A percentile compares a stretch with the other conserved stretches of the same genome.
These are phyloP conservation scores for Xylaria sp. DNA, from an alignment of 2,329 filamentous ascomycete species.

Conservation along the genomic window DNA sequence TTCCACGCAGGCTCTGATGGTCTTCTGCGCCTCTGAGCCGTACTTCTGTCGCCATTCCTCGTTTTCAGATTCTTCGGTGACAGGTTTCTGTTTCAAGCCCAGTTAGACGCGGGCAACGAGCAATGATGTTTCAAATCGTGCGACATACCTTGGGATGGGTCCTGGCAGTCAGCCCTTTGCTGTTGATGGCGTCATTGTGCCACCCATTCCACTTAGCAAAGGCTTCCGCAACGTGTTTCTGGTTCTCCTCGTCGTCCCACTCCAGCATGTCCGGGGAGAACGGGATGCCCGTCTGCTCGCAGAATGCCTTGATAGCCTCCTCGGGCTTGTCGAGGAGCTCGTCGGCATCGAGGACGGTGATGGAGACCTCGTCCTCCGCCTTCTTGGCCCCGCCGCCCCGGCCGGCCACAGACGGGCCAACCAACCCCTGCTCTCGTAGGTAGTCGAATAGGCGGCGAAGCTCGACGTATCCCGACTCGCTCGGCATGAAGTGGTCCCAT, in stretches of 20 bases:
- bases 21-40: slow-evolving; percentile 73
- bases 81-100: slow-evolving; percentile 61
- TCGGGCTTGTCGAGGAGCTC: slow-evolving; percentile 89
- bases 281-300: slow-evolving; percentile 80
- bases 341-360: slow-evolving; percentile 92
- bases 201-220: slow-evolving; percentile 99
- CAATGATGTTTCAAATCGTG: neutral
- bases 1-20: slow-evolving; percentile 76
- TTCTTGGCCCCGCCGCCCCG: slow-evolving; percentile 35
- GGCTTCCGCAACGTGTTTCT: slow-evolving; percentile 72
- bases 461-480: slow-evolving; percentile 91
- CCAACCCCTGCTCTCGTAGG: slow-evolving; percentile 72
- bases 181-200: slow-evolving; percentile 93
- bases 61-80: slow-evolving; percentile 73
- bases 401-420: slow-evolving; percentile 74
- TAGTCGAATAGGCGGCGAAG: slow-evolving; percentile 89
- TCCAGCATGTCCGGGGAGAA: slow-evolving; percentile 82
- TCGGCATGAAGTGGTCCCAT: slow-evolving; percentile 86
- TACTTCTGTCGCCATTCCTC: slow-evolving; percentile 79
- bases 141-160: slow-evolving; percentile 65
- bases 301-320: slow-evolving; percentile 80
- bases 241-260: slow-evolving; percentile 82
- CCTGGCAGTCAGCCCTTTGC: slow-evolving; percentile 77
- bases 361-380: slow-evolving; percentile 60
- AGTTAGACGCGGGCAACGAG: slow-evolving; percentile 39